Conservation (phyloP, 495 filamentous ascomycete species). For the Penicillium crystallinum region DNA sequence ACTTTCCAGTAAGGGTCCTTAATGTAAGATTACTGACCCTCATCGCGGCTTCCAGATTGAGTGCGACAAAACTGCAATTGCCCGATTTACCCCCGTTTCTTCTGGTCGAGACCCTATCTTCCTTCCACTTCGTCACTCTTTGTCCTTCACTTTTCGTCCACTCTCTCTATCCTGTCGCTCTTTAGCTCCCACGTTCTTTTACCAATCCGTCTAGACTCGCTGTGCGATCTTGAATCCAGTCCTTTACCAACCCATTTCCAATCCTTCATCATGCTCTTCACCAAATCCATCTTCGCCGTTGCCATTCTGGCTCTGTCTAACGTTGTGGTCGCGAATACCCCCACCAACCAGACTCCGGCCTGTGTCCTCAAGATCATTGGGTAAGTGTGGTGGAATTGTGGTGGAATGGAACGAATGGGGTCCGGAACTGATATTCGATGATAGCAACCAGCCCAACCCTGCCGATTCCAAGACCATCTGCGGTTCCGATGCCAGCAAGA, state of each 20-base stretch:
- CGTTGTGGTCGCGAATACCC: slow-evolving; percentile 15
- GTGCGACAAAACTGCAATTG: slow-evolving; percentile 11
- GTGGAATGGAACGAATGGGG: background rate
- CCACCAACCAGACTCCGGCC: slow-evolving; percentile 25
- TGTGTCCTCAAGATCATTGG: slow-evolving; percentile 35
- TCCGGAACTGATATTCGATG: background rate
- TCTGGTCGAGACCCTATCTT: slow-evolving; percentile 9
- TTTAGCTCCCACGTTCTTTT: slow-evolving; percentile 21
- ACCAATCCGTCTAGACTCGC: slow-evolving; percentile 18
- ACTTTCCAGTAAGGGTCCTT: background rate
- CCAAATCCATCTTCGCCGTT: slow-evolving; percentile 30
- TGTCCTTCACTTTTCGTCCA: slow-evolving; percentile 16
- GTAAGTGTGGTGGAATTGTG: slow-evolving; percentile 23
- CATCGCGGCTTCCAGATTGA: slow-evolving; percentile 17
- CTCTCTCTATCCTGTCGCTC: slow-evolving; percentile 22
- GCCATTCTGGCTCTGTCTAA: slow-evolving; percentile 34
- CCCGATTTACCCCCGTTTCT: background rate
- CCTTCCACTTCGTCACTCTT: slow-evolving; percentile 22
- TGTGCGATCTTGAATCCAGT: slow-evolving; percentile 20
- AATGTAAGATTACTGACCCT: slow-evolving; percentile 7
- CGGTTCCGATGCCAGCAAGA: slow-evolving; percentile 22
- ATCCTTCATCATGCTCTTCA: slow-evolving; percentile 32
- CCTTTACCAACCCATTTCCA: slow-evolving; percentile 10
- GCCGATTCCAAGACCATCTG: slow-evolving; percentile 29
- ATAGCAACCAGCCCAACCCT: slow-evolving; percentile 22